Conservation (phyloP, 1,139 yeast genomes). For the Citeromyces siamensis region DNA sequence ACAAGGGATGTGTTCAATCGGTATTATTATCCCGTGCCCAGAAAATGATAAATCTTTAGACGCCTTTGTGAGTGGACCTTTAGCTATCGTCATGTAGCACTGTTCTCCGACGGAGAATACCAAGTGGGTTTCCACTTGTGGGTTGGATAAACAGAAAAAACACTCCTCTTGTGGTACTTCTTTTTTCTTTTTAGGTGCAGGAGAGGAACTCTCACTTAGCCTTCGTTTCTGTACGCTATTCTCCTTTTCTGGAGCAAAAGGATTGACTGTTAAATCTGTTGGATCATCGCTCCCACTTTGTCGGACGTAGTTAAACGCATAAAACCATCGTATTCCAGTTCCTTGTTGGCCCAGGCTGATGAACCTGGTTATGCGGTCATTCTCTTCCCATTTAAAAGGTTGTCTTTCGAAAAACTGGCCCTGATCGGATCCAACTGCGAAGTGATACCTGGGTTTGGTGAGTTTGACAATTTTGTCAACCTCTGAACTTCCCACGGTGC, state of each 20-base stretch:
- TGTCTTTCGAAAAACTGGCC: constrained; percentile 42
- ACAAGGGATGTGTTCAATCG: constrained; percentile 62
- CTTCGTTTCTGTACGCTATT: background rate
- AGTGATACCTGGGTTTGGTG: constrained; percentile 51
- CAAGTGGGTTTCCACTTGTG: constrained; percentile 70
- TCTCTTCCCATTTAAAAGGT: constrained; percentile 43
- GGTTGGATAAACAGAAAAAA: constrained; percentile 77
- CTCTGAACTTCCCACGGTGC: constrained; percentile 24
- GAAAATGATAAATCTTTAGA: constrained; percentile 34
- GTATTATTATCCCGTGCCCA: constrained; percentile 79
- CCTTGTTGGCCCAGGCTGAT: constrained; percentile 53
- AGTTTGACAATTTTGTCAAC: constrained; percentile 34
- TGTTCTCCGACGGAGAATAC: constrained; percentile 60
- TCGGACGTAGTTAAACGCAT: constrained; percentile 42
- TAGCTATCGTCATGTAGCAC: constrained; percentile 67
- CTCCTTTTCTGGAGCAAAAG: constrained; percentile 6
- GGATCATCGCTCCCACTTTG: background rate
- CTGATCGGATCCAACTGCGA: constrained; percentile 36
- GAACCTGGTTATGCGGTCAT: constrained; percentile 37
- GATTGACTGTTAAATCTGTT: constrained; percentile 4
- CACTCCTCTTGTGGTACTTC: constrained; percentile 46
- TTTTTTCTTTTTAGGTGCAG: constrained; percentile 10
- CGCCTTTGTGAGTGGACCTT: constrained; percentile 68
- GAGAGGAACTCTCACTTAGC: constrained; percentile 3
- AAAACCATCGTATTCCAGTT: constrained; percentile 50